Evolutionary conservation across 2,329 filamentous ascomycete species (phyloP), one percentile per base, ranked within the genome.

Genomic region (Fonsecaea monophora): DNA sequence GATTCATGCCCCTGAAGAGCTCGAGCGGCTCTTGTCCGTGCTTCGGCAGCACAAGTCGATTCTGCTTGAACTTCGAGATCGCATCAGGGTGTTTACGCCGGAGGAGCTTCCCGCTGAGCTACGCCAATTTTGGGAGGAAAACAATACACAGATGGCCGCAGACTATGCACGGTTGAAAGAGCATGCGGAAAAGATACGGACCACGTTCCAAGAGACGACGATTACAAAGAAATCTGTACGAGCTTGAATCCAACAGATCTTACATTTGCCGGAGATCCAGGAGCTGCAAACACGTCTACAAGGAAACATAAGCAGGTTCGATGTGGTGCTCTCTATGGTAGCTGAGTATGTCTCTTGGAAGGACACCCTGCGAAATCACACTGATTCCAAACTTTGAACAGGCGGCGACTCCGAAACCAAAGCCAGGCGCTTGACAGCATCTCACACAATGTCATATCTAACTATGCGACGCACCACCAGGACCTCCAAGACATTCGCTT

Each of bases 81-180:
- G 42, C 7, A 9, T 12, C 42, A 48, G n/a, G 2, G 4, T 7
- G n/a, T 48, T 48, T 21, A 21, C 42, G 42, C 3, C 42, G 4
- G 42, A 48, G 42, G 42, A 48, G 12, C 3, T 48, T 10, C 12
- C 42, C 4, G 10, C 8, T 21, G 42, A 48, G n/a, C n/a, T 48
- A 21, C n/a, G n/a, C 2, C n/a, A 48, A 12, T 48, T 48, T 21
- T 48, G 42, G 42, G 7, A 48, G 42, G 42, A 21, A 48, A 48
- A 25, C 42, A 48, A 48, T 21, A 10, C n/a, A 48, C 42, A 21
- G n/a, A 48, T 45, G 42, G 3, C 42, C 8, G 42, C 42, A 21
- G 42, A 48, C 42, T 48, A 48, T 48, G 42, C 18, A 21, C 42
- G n/a, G 42, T 10, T 48, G n/a, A 48, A 21, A 48, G 42, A 48